phyloP scores from a whole-genome alignment of 306 rosid species.

The Acacia melanoxylon region DNA sequence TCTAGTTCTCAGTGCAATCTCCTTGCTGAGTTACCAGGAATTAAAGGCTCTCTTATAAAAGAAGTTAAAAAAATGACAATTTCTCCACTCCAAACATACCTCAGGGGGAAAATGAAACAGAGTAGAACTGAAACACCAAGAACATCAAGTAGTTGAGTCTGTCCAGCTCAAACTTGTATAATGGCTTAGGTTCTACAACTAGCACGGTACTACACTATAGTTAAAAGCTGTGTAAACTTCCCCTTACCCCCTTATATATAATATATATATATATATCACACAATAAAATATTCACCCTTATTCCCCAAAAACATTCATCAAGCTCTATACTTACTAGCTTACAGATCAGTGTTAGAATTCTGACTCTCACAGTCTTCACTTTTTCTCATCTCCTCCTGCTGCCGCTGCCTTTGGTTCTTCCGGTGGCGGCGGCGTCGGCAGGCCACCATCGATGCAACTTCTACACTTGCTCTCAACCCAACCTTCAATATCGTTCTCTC shows the following conservation, averaged over 20 bases:
- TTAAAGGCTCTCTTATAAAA: not conserved
- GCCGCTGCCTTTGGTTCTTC: conserved; percentile 48
- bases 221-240: conserved; percentile 29
- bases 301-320: conserved; percentile 28
- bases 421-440: conserved; percentile 34
- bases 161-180: conserved; percentile 5
- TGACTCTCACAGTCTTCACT: conserved; percentile 35
- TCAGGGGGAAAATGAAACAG: not conserved
- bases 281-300: not conserved
- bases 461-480: conserved; percentile 81
- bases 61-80: not conserved
- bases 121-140: conserved; percentile 18
- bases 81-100: not conserved
- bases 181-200: conserved; percentile 30
- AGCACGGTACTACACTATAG: conserved; percentile 27
- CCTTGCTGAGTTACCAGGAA: not conserved
- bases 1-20: not conserved
- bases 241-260: not conserved
- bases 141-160: not conserved
- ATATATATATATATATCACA: conserved; percentile 2
- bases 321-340: conserved; percentile 21
- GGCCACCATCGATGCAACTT: conserved; percentile 79
- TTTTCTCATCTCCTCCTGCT: conserved; percentile 37
- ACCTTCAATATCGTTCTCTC: conserved; percentile 82
- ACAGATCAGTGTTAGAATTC: conserved; percentile 29